These are phyloP conservation scores for Ophiosphaerella korrae DNA, from an alignment of 2,329 filamentous ascomycete genomes.

Conservation along the genomic window DNA sequence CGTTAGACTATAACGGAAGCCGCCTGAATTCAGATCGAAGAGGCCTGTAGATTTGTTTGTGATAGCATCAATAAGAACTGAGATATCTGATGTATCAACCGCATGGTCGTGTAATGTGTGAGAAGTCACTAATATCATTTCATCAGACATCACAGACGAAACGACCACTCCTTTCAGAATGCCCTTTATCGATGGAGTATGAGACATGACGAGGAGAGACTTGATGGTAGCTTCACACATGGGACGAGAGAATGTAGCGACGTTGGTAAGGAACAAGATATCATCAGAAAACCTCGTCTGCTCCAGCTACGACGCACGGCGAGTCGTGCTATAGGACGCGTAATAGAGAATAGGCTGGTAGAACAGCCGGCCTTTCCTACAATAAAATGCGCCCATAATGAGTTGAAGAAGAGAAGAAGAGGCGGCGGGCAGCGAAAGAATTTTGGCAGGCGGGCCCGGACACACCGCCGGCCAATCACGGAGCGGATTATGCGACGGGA, in stretches of 20 bases:
- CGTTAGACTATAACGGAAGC: constrained; percentile 12
- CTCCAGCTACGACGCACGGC: constrained; percentile 68
- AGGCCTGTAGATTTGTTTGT: constrained; percentile 19
- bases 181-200: too few relatives aligned
- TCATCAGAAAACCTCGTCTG: constrained; percentile 64
- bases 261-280: constrained; percentile 70
- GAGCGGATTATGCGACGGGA: constrained; percentile 18
- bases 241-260: constrained; percentile 56
- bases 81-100: not conserved
- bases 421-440: constrained; percentile 21
- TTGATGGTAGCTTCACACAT: not conserved
- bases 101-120: too few relatives aligned
- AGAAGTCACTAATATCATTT: too few relatives aligned
- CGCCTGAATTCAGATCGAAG: constrained; percentile 3
- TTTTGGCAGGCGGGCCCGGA: constrained; percentile 31
- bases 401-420: constrained; percentile 53
- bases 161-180: too few relatives aligned
- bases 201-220: not conserved
- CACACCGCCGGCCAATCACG: constrained; percentile 42
- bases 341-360: constrained; percentile 66
- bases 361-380: constrained; percentile 60
- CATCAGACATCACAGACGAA: too few relatives aligned
- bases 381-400: constrained; percentile 70
- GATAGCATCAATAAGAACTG: not conserved
- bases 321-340: constrained; percentile 64